Evolutionary conservation across 257 asterid genomes (phyloP).

Genomic region (Orobanche coerulescens): DNA sequence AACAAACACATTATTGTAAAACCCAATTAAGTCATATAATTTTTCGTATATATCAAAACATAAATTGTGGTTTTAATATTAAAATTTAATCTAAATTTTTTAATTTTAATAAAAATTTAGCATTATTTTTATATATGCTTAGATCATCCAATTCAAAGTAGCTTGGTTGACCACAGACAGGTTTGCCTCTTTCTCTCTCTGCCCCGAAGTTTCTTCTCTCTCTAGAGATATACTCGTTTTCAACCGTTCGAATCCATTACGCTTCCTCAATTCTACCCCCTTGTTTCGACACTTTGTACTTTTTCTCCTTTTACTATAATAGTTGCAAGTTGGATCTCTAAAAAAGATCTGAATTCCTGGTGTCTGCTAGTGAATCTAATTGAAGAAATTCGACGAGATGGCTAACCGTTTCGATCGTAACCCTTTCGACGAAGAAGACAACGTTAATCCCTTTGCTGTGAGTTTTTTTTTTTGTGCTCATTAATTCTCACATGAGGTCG

Average conservation of each 20-base stretch:
- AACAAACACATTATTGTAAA: too few relatives aligned
- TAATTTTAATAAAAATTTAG: background rate
- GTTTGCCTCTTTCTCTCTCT: background rate
- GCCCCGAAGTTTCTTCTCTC: constrained; percentile 15
- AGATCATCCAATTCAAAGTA: background rate
- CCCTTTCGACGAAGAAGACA: constrained; percentile 54
- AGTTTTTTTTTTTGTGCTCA: constrained; percentile 21
- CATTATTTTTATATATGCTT: background rate
- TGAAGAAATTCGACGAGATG: constrained; percentile 27
- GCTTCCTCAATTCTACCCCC: constrained; percentile 8
- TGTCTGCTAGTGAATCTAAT: constrained; percentile 11
- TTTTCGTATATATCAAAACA: too few relatives aligned
- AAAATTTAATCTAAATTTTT: too few relatives aligned
- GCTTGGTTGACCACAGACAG: constrained; percentile 12
- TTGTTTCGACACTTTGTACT: constrained; percentile 19
- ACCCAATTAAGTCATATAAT: too few relatives aligned
- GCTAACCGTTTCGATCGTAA: constrained; percentile 72
- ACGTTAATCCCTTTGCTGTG: constrained; percentile 61
- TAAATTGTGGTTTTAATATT: too few relatives aligned
- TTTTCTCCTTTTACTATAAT: background rate
- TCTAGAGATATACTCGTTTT: constrained; percentile 12
- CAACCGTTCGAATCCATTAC: constrained; percentile 24
- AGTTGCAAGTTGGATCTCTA: constrained; percentile 24
- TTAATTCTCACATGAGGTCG: too few relatives aligned
- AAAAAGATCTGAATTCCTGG: background rate